Conservation (phyloP, 2,329 filamentous ascomycete genomes). For the Graphiopsis chlorocephala region DNA sequence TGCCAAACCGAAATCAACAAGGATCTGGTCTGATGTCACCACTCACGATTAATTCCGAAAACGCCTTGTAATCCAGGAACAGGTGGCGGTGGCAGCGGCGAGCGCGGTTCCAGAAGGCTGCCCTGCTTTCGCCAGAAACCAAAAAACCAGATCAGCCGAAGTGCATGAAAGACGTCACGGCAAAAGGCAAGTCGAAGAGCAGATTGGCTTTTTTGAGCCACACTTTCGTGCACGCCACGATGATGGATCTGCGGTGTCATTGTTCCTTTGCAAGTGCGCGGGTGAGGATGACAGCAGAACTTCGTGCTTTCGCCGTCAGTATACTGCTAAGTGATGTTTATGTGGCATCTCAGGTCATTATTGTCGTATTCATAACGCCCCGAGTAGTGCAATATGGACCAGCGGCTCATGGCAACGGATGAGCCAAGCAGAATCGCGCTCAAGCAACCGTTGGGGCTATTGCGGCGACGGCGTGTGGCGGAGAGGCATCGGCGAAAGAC, state of each 20-base stretch:
- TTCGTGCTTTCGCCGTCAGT: background rate
- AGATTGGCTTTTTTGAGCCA: background rate
- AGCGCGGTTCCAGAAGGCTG: background rate
- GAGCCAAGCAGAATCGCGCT: background rate
- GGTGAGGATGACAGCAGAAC: background rate
- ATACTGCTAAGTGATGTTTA: background rate
- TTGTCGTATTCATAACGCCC: background rate
- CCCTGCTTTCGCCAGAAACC: background rate
- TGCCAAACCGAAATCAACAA: background rate
- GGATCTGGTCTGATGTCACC: background rate
- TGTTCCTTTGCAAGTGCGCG: background rate
- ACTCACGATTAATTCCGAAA: background rate
- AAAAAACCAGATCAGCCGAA: background rate
- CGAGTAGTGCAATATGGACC: background rate
- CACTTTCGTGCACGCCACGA: background rate
- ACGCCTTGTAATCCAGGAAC: background rate
- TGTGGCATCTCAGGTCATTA: background rate
- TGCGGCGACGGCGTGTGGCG: constrained; percentile 4
- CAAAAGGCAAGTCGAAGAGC: background rate
- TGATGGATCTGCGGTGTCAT: background rate
- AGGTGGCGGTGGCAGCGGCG: background rate
- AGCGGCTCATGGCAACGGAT: background rate
- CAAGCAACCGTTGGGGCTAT: background rate
- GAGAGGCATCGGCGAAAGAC: background rate
- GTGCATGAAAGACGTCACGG: background rate